Evolutionary conservation across 176 grass and related monocot species (phyloP), one percentile per base, ranked within the genome.

Genomic region (Sorghum bicolor): DNA sequence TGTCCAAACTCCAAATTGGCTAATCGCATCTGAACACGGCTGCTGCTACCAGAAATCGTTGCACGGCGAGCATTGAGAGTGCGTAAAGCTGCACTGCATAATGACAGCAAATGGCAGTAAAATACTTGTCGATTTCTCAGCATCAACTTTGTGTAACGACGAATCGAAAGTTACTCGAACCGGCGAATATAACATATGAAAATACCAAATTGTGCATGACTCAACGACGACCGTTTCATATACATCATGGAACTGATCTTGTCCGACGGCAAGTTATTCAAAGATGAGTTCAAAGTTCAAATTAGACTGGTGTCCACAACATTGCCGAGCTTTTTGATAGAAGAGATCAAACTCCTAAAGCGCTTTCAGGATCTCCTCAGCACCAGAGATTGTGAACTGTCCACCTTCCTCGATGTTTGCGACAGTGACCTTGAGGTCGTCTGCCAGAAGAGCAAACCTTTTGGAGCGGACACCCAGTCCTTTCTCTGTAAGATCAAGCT

Each of bases 371-470:
- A 98, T 95, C 87, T 95, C 91, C 29, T 98, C 96, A n/a, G 96
- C 96, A 20, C 96, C 96, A 12, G 96, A 98, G 70, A 98, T 70
- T 72, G 93, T 95, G 85, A 98, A 98, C 52, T 92, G 87, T 22
- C 96, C 96, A 13, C 96, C 96, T 80, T 98, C 93, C 79, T 98
- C 93, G 26, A 98, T 78, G 76, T 98, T 98, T 38, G 96, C 89
- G 28, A 95, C 87, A 36, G 92, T 94, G 30, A 93, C 91, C 57
- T 85, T 89, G 25, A 94, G 93, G 80, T 98, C 80, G 20, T 95
- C 96, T 1, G 64, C 91, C 74, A 95, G 87, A 53, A 95, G 82
- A 29, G 96, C 96, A 69, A 92, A 99, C 68, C 96, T 88, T 5
- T 89, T 92, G 0, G 96, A 96, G 47, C 93, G 96, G 12, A 64